These are phyloP conservation scores for Cryphonectria japonica DNA, from an alignment of 2,329 filamentous ascomycete species.

Conservation along the genomic window DNA sequence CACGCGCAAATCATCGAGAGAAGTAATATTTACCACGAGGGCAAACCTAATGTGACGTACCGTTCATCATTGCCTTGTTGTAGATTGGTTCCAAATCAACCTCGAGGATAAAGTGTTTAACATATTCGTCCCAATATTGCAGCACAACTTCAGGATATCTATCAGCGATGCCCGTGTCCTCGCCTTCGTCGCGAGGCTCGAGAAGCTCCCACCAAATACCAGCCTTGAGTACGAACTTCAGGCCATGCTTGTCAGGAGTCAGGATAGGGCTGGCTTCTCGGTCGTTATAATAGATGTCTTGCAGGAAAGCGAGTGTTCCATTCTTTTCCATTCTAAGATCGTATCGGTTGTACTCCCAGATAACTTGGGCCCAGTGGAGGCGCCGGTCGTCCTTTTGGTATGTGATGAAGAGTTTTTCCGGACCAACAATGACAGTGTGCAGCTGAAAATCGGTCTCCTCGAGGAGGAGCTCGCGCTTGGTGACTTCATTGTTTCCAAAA, in stretches of 20 bases:
- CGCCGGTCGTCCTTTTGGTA: neutral
- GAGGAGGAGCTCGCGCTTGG: neutral
- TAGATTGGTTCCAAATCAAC: neutral
- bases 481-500: neutral
- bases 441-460: fast-evolving
- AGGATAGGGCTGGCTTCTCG: neutral
- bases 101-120: neutral
- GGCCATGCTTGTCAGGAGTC: neutral
- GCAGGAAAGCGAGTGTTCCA: too few species aligned
- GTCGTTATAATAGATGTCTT: neutral
- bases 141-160: neutral
- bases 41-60: neutral
- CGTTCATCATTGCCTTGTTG: neutral
- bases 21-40: too few species aligned
- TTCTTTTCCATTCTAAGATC: neutral
- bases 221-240: neutral
- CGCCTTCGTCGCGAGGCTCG: too few species aligned
- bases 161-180: neutral
- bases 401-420: neutral
- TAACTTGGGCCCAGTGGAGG: neutral
- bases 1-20: too few species aligned
- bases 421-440: neutral
- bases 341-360: neutral
- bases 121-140: neutral
- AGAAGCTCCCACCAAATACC: neutral